phyloP scores from a whole-genome alignment of 1,284 basidiomycete genomes.

The Ganoderma boninense region DNA sequence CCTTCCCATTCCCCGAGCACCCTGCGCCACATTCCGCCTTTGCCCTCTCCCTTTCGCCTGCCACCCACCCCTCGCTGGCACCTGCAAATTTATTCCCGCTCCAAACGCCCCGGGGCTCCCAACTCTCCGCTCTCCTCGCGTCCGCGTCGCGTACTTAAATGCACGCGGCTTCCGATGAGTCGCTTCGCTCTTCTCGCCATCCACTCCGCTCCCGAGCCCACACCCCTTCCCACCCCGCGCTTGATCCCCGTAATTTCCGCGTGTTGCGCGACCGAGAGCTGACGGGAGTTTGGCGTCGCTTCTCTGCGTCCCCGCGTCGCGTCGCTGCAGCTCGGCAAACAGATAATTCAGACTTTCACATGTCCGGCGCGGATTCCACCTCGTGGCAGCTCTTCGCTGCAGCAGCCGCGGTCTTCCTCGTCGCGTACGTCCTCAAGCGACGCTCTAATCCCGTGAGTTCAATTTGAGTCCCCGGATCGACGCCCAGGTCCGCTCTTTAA shows the following conservation, averaged over 20 bases:
- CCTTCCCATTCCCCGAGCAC: conserved; percentile 1
- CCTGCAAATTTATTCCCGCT: neutral
- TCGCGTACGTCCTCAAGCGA: conserved; percentile 17
- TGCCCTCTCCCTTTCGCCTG: neutral
- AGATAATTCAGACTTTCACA: neutral
- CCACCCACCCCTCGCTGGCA: neutral
- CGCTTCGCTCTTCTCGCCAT: neutral
- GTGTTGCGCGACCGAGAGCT: neutral
- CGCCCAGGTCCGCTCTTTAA: no score
- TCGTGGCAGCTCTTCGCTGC: conserved; percentile 23
- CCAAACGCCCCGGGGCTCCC: neutral
- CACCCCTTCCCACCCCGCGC: neutral
- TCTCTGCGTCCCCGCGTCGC: no score
- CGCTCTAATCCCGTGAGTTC: conserved; percentile 24
- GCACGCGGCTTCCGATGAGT: neutral
- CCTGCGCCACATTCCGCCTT: neutral
- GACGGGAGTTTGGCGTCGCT: neutral
- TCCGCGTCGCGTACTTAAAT: neutral
- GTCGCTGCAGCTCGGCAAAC: no score
- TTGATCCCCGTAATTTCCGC: neutral
- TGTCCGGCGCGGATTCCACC: conserved; percentile 7
- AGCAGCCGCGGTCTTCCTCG: conserved; percentile 16
- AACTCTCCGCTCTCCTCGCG: neutral
- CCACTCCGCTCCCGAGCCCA: neutral
- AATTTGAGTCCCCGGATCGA: neutral